Evolutionary conservation across 2,329 filamentous ascomycete species (phyloP), one percentile per base, ranked within the genome.

Genomic region (Xylaria multiplex): DNA sequence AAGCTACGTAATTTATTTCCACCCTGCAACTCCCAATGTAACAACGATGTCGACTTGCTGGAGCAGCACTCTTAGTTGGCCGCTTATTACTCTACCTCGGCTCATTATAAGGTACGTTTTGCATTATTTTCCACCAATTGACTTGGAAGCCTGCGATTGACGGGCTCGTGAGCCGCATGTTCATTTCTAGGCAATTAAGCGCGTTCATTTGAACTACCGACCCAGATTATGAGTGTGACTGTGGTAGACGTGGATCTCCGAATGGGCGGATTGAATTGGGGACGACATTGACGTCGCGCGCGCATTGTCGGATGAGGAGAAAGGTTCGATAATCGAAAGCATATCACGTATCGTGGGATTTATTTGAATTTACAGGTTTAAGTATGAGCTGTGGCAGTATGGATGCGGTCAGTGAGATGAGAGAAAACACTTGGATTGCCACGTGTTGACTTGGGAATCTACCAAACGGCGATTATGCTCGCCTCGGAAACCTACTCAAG

Each of bases 71-170:
- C 37, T 48, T 27, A 13, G 7, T 24, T 5, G 45, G 14, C 45
- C 55, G 56, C 35, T 45, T 49, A 54, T 62, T 30, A 55, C 37
- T 43, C 2, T 19, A 43, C 37, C 22, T 22, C 22, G 27, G 27
- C 53, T 55, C 53, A 40, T 24, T 50, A 22, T 50, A 50, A 30
- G 30, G 16, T n/a, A 32, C 13, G 3, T 48, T 19, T 11, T 40
- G 37, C 6, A 48, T 13, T 27, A 43, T 63, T 52, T 45, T 45
- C 53, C 30, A 59, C 54, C 56, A 59, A 54, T 59, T 22, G 16
- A 8, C 27, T 53, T 59, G 14, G 3, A 11, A 35, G 32, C 13
- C 7, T 48, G 24, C 42, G 19, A 22, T 37, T 2, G 14, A 1
- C 22, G 14, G 22, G 22, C 22, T 48, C 37, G 19, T n/a, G 40